phyloP scores from a whole-genome alignment of 768 basidiomycete genomes.

The Paxillus ammoniavirescens region DNA sequence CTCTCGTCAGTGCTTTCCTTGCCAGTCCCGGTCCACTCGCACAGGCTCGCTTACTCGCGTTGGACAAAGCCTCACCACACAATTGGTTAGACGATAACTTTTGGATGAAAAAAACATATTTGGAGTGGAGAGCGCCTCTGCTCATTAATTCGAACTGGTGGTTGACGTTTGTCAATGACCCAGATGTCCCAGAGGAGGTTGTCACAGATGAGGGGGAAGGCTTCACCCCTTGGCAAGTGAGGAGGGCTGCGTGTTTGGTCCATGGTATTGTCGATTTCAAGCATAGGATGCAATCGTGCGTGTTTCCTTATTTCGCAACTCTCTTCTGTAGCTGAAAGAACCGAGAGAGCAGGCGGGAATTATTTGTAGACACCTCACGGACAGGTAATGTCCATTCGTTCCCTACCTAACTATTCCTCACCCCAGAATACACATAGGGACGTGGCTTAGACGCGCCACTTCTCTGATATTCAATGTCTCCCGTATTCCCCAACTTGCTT shows the following conservation, averaged over 20 bases:
- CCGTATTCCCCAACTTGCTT: slow-evolving; percentile 66
- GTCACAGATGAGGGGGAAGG: slow-evolving; percentile 26
- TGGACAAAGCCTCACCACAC: slow-evolving; percentile 78
- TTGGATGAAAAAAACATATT: slow-evolving; percentile 87
- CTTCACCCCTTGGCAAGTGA: slow-evolving; percentile 80
- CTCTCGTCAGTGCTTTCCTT: slow-evolving; percentile 18
- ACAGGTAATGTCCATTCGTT: slow-evolving; percentile 46
- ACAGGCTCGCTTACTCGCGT: slow-evolving; percentile 44
- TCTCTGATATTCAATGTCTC: slow-evolving; percentile 72
- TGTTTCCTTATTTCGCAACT: slow-evolving; percentile 8
- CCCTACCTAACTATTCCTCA: not conserved
- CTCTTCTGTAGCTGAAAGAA: slow-evolving; percentile 5
- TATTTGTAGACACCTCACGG: slow-evolving; percentile 68
- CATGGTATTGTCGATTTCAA: slow-evolving; percentile 74
- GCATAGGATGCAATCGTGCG: slow-evolving; percentile 60
- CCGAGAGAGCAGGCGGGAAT: slow-evolving; percentile 51
- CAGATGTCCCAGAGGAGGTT: slow-evolving; percentile 48
- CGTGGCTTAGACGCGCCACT: slow-evolving; percentile 62
- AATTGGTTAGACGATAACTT: slow-evolving; percentile 97
- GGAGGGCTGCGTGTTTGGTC: slow-evolving; percentile 80
- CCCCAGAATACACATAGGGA: slow-evolving; percentile 32
- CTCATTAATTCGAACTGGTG: slow-evolving; percentile 96
- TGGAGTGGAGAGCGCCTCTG: slow-evolving; percentile 83
- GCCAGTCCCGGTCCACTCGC: slow-evolving; percentile 13
- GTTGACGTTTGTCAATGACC: slow-evolving; percentile 81